Evolutionary conservation across 768 basidiomycete genomes (phyloP).

Genomic region (Suillus alpinus): DNA sequence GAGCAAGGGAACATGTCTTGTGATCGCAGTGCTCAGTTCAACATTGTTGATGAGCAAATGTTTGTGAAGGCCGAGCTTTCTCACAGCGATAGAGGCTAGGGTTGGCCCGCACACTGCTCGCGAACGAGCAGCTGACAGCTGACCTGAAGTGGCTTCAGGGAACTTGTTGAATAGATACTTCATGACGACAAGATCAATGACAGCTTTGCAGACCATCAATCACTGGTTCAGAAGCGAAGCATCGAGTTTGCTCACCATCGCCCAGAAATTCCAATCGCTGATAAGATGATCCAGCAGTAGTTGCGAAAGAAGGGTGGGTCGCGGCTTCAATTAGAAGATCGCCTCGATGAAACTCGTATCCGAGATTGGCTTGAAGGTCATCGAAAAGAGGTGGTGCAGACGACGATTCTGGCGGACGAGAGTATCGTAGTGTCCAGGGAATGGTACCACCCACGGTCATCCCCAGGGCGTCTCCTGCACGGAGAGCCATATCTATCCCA

Average conservation of each 20-base stretch:
- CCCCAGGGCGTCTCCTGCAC: slow-evolving; percentile 59
- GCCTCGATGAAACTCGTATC: slow-evolving; percentile 67
- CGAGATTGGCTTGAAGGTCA: slow-evolving; percentile 58
- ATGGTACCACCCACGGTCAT: slow-evolving; percentile 69
- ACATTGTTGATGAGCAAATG: slow-evolving; percentile 66
- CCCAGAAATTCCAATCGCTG: slow-evolving; percentile 88
- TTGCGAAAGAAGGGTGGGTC: slow-evolving; percentile 79
- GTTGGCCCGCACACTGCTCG: slow-evolving; percentile 73
- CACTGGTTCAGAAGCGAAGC: background rate
- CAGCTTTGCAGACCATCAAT: slow-evolving; percentile 40
- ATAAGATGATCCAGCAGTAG: slow-evolving; percentile 59
- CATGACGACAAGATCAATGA: slow-evolving; percentile 71
- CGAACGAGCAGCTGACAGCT: slow-evolving; percentile 68
- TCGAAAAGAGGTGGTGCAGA: slow-evolving; percentile 47
- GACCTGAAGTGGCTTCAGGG: slow-evolving; percentile 69
- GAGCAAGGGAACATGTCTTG: slow-evolving; percentile 58
- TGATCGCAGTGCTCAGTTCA: slow-evolving; percentile 64
- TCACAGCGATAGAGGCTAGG: slow-evolving; percentile 67
- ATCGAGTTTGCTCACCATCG: slow-evolving; percentile 59
- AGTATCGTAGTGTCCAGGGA: slow-evolving; percentile 67
- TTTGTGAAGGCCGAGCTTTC: slow-evolving; percentile 64
- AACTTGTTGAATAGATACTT: slow-evolving; percentile 69
- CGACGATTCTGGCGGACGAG: slow-evolving; percentile 27
- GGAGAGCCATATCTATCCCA: slow-evolving; percentile 67
- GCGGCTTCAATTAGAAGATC: slow-evolving; percentile 71